Percentiles rank a stretch among this genome's conserved stretches.
These are phyloP conservation scores for Paulownia fortunei DNA, from an alignment of 257 asterid genomes.

Conservation along the genomic window DNA sequence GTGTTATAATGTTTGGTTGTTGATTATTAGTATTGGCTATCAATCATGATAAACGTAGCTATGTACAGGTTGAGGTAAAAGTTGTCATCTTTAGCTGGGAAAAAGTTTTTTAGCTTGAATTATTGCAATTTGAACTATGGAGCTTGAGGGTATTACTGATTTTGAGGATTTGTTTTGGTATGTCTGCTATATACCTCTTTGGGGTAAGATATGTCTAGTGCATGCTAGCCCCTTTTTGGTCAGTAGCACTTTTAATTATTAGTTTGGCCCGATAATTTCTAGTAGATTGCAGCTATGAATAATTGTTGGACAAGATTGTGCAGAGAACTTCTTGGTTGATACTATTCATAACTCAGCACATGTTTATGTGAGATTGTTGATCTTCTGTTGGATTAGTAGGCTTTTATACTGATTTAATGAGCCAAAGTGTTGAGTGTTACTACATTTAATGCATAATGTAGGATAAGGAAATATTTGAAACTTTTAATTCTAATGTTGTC, in stretches of 20 bases:
- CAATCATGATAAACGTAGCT: neutral
- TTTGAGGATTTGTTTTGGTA: neutral
- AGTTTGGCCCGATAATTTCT: neutral
- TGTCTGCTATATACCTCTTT: neutral
- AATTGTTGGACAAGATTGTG: neutral
- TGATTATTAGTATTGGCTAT: neutral
- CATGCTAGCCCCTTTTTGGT: neutral
- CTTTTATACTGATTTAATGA: conserved; percentile 6
- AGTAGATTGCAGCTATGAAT: neutral
- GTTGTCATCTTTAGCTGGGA: neutral
- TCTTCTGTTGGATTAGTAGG: conserved; percentile 9
- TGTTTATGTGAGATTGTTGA: neutral
- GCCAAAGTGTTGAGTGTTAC: neutral
- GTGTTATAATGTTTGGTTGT: neutral
- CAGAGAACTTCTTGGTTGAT: neutral
- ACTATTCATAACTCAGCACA: neutral
- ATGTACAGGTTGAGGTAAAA: neutral
- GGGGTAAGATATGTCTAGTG: neutral
- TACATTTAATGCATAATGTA: conserved; percentile 9
- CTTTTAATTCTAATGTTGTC: neutral
- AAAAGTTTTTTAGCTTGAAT: neutral
- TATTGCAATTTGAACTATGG: neutral
- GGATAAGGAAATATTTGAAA: neutral
- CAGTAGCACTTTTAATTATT: conserved; percentile 1
- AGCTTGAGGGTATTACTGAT: neutral